Evolutionary conservation across 1,284 basidiomycete genomes (phyloP), one percentile per base, ranked within the genome.

Genomic region (Ustilago lituana): DNA sequence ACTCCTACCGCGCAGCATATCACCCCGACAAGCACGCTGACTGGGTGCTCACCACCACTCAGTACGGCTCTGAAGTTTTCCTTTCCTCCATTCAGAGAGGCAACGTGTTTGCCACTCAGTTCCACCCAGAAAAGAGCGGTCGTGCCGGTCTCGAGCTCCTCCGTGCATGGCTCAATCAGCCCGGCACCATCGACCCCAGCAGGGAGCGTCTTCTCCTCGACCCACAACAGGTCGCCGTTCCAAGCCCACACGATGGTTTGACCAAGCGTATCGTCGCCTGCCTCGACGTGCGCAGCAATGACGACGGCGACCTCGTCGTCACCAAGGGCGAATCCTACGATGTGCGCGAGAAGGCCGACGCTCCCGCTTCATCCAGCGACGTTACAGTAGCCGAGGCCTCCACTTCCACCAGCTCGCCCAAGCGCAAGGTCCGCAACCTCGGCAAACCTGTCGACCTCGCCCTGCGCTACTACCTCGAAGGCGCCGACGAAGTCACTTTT

Each of bases 251-350:
- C 59, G 77, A 78, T 50, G 78, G 61, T n/a, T 59, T 73, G 31
- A 96, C 94, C 5, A 95, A 93, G 82, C 91, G 96, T 54, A 91
- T 99, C 80, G 89, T 98, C 56, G 96, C 96, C 12, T 98, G 96
- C 82, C 89, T 99, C 87, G 96, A 99, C 83, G 95, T 99, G 29
- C 90, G 96, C 38, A 89, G 93, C 33, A 98, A 98, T 84, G 96
- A 99, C 82, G 84, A 90, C 27, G 96, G 96, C 40, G 96, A 99
- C 82, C 89, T 99, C 48, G 94, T 99, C 56, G 96, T 99, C 2
- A 99, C 96, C 45, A 99, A 99, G 85, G 96, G 96, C 53, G 96
- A 99, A 83, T 94, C 96, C 81, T 99, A 99, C 85, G 93, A 98
- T 80, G 95, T 98, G 14, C 91, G 95, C 55, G 95, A 98, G 83